Base-by-base conservation (phyloP, 306 rosid species). In the Ceratonia siliqua region DNA sequence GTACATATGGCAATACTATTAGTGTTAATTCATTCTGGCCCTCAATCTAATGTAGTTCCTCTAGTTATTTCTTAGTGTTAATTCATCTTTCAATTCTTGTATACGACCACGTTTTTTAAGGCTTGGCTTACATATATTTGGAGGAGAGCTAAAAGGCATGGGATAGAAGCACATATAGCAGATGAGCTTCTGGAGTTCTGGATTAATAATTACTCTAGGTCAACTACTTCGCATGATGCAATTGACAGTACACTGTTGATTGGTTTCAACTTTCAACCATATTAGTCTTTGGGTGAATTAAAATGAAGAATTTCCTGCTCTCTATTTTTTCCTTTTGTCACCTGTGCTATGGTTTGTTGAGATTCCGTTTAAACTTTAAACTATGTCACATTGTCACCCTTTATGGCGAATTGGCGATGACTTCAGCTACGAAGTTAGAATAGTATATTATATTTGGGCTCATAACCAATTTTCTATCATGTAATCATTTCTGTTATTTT, bases 41-140 rank as follows among this genome's bases (percentile, higher is more conserved):
- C 13, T 30, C 57, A 13, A 50, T 39, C 8, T 42, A 20, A 36
- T 43, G 10, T 11, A 22, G 36, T 28, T 27, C 25, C 43, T 18
- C 18, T 48, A 52, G 14, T 24, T 73, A 17, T 18, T 33, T 46
- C 38, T 30, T 20, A 38, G 61, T 25, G 32, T 63, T 74, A 52
- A 61, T 42, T 58, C 7, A 55, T 35, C 9, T 18, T 10, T 24
- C 28, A 14, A 10, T 49, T 66, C 28, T 21, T 72, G 55, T 55
- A 21, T 62, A n/a, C n/a, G n/a, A 35, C 38, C 36, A 18, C 66
- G 61, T 68, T 82, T 3, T 28, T 75, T 54, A 62, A 93, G 98
- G 96, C 98, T 43, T 93, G 96, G 98, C 96, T 93, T 54, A 77
- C 87, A n/a, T n/a, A n/a, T n/a, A n/a, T n/a, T n/a, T n/a, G n/a